phyloP scores from a whole-genome alignment of 192 early-diverging fungal genomes.

The Coemansia reversa region DNA sequence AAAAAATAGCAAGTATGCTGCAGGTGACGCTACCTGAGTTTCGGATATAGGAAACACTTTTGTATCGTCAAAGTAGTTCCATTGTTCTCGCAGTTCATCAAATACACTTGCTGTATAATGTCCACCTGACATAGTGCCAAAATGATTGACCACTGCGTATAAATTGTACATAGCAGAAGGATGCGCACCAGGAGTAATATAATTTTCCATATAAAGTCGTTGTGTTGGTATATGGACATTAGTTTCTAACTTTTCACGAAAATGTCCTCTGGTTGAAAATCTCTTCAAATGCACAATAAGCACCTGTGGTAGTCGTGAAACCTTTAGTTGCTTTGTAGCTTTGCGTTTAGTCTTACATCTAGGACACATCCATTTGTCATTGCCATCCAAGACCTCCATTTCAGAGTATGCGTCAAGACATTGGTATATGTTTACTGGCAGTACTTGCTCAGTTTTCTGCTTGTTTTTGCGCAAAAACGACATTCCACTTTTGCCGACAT shows the following conservation, averaged over 20 bases:
- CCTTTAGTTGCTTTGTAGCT: constrained; percentile 73
- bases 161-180: constrained; percentile 64
- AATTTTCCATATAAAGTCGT: constrained; percentile 60
- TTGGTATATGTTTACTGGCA: constrained; percentile 60
- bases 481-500: constrained; percentile 25
- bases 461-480: constrained; percentile 15
- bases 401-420: constrained; percentile 87
- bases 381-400: constrained; percentile 83
- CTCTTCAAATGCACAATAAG: constrained; percentile 94
- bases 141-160: constrained; percentile 83
- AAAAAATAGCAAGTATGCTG: constrained; percentile 51
- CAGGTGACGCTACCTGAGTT: constrained; percentile 34
- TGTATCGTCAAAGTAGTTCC: constrained; percentile 88
- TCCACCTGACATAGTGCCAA: constrained; percentile 70
- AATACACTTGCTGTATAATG: constrained; percentile 77
- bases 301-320: constrained; percentile 82
- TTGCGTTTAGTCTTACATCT: constrained; percentile 70
- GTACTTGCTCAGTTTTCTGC: no score
- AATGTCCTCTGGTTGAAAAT: constrained; percentile 90
- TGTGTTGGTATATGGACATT: constrained; percentile 80
- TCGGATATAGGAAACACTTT: constrained; percentile 53
- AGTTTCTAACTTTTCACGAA: constrained; percentile 89
- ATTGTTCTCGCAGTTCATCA: constrained; percentile 61
- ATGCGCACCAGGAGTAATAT: constrained; percentile 31
- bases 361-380: constrained; percentile 90